A percentile compares a stretch with the other conserved stretches of the same genome.
These are phyloP conservation scores for Chionographis japonica DNA, from an alignment of 106 monocot species.

Conservation along the genomic window DNA sequence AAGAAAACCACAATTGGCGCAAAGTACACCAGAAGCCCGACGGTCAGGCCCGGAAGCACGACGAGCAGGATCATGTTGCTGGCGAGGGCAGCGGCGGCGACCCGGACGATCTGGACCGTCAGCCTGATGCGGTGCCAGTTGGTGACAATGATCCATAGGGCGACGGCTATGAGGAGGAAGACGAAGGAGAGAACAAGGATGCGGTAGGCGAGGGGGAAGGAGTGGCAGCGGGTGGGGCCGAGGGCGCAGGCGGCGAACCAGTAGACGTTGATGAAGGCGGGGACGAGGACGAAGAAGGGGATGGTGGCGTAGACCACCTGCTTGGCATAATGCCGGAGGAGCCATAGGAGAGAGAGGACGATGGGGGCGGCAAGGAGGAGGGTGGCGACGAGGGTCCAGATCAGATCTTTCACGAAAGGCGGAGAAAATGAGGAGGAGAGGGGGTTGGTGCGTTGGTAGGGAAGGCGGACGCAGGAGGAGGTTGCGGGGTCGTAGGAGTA, in stretches of 20 bases:
- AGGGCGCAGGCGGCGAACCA: constrained; percentile 80
- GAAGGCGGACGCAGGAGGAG: constrained; percentile 22
- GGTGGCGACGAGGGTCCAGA: constrained; percentile 58
- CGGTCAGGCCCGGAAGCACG: constrained; percentile 35
- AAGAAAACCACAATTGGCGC: constrained; percentile 58
- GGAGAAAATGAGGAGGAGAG: constrained; percentile 10
- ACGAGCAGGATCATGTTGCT: constrained; percentile 43
- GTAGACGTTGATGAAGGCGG: constrained; percentile 61
- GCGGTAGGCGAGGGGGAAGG: constrained; percentile 64
- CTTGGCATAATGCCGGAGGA: constrained; percentile 54
- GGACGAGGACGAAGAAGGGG: constrained; percentile 75
- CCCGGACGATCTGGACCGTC: constrained; percentile 53
- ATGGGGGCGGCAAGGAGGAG: constrained; percentile 40
- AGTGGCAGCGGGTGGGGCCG: constrained; percentile 19
- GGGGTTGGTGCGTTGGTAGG: constrained; percentile 5
- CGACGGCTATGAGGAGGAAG: constrained; percentile 48
- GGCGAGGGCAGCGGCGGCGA: constrained; percentile 49
- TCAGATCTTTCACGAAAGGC: constrained; percentile 32
- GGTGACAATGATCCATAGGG: constrained; percentile 62
- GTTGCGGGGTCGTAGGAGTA: constrained; percentile 35
- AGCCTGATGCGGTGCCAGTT: constrained; percentile 78
- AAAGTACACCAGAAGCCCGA: constrained; percentile 49
- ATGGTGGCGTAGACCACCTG: constrained; percentile 58
- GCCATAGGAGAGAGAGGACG: constrained; percentile 41
- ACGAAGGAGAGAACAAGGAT: constrained; percentile 60